These are phyloP conservation scores for Talaromyces nanjingensis DNA, from an alignment of 495 filamentous ascomycete genomes.

Conservation along the genomic window DNA sequence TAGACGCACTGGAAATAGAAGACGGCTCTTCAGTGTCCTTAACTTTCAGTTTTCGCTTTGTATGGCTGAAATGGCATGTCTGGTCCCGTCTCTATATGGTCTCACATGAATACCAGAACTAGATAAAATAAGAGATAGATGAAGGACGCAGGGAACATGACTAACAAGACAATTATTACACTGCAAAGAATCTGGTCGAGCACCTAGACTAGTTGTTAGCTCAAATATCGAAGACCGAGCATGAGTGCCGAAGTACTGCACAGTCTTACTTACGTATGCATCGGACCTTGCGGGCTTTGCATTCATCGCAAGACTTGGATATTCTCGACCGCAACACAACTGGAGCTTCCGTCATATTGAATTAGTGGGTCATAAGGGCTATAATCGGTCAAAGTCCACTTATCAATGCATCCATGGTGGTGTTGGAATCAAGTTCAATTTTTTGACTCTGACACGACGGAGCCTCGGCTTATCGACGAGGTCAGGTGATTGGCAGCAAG, in stretches of 20 bases:
- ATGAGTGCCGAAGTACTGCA: conserved; percentile 1
- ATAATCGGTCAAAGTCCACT: not conserved
- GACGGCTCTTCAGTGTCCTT: not conserved
- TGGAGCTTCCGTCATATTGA: not conserved
- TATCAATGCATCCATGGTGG: not conserved
- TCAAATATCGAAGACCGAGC: not conserved
- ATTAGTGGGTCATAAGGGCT: not conserved
- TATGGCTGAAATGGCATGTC: conserved; percentile 21
- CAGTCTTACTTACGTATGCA: conserved; percentile 19
- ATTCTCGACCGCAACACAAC: conserved; percentile 6
- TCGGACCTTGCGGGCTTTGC: conserved; percentile 25
- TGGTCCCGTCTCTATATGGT: conserved; percentile 16
- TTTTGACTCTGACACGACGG: not conserved
- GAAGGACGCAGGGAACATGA: not conserved
- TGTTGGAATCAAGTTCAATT: not conserved
- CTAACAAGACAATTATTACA: conserved; percentile 21
- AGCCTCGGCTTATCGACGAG: not conserved
- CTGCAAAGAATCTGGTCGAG: conserved; percentile 13
- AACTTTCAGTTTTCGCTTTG: conserved; percentile 11
- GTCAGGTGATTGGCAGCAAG: not conserved
- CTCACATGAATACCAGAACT: not conserved
- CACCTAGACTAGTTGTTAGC: conserved; percentile 7
- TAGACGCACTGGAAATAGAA: conserved; percentile 11
- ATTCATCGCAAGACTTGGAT: conserved; percentile 24
- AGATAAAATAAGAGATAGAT: not conserved